Conservation (phyloP, 306 rosid species). For the Betula pendula region DNA sequence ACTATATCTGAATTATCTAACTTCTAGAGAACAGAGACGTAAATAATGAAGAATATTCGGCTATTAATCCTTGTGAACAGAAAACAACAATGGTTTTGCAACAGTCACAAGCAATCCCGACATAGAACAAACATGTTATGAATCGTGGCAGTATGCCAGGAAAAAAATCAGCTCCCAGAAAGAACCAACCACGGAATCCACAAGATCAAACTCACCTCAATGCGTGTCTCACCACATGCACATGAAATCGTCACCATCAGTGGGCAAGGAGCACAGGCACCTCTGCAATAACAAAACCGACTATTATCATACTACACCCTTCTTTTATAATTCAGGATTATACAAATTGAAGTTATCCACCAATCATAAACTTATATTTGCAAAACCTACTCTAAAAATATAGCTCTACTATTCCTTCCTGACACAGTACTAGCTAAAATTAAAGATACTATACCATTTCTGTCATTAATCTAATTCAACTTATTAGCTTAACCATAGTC, state of each 20-base stretch:
- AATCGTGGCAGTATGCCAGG: not conserved
- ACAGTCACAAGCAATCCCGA: slow-evolving; percentile 12
- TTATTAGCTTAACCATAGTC: not conserved
- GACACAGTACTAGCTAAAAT: not conserved
- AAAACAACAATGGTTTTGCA: slow-evolving; percentile 10
- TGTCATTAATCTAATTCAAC: not conserved
- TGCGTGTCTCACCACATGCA: slow-evolving; percentile 85
- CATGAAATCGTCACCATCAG: slow-evolving; percentile 92
- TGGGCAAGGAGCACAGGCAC: slow-evolving; percentile 97
- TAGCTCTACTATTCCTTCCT: not conserved
- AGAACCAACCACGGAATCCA: slow-evolving; percentile 19
- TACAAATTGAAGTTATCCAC: slow-evolving; percentile 7
- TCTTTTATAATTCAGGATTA: slow-evolving; percentile 10
- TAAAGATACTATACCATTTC: not conserved
- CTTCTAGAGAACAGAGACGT: not conserved
- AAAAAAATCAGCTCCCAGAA: slow-evolving; percentile 14
- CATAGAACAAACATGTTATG: slow-evolving; percentile 15
- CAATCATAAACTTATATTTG: not conserved
- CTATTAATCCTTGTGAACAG: not conserved
- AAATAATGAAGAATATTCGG: not conserved
- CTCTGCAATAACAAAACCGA: slow-evolving; percentile 65
- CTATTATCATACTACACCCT: slow-evolving; percentile 12
- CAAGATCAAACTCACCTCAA: slow-evolving; percentile 65
- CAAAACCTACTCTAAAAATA: not conserved
- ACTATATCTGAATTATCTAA: not conserved